phyloP scores from a whole-genome alignment of 148 eudicot genomes.

The Rhododendron molle region DNA sequence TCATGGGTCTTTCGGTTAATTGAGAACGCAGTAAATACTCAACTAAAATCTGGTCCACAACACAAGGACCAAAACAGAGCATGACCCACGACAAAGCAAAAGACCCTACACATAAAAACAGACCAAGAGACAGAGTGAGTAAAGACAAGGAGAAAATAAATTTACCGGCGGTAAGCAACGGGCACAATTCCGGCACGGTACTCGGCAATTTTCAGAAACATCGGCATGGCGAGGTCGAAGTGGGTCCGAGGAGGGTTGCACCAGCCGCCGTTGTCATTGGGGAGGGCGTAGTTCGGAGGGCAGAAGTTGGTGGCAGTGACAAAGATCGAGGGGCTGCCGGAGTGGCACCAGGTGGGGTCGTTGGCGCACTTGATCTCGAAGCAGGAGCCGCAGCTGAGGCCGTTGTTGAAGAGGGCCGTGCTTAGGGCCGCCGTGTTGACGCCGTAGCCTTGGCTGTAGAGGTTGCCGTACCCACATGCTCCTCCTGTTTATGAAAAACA shows the following conservation, averaged over 20 bases:
- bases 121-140: background rate
- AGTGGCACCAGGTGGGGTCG: conserved; percentile 60
- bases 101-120: background rate
- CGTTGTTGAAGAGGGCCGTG: conserved; percentile 64
- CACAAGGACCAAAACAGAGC: background rate
- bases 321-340: conserved; percentile 64
- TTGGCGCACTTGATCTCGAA: conserved; percentile 60
- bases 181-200: conserved; percentile 83
- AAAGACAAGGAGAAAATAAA: background rate
- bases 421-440: conserved; percentile 71
- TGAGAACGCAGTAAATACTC: background rate
- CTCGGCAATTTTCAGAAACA: conserved; percentile 66
- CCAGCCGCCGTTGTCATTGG: conserved; percentile 70
- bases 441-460: conserved; percentile 67
- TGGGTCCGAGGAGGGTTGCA: conserved; percentile 75
- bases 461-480: conserved; percentile 66
- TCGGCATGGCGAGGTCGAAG: conserved; percentile 75
- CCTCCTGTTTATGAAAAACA: conserved; percentile 32
- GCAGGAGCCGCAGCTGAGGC: conserved; percentile 62
- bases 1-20: background rate
- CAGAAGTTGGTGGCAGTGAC: conserved; percentile 74
- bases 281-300: conserved; percentile 56
- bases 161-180: conserved; percentile 56
- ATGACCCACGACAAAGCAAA: background rate
- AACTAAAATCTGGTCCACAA: background rate